Evolutionary conservation across 148 eudicot species (phyloP).

Genomic region (Bassia scoparia): DNA sequence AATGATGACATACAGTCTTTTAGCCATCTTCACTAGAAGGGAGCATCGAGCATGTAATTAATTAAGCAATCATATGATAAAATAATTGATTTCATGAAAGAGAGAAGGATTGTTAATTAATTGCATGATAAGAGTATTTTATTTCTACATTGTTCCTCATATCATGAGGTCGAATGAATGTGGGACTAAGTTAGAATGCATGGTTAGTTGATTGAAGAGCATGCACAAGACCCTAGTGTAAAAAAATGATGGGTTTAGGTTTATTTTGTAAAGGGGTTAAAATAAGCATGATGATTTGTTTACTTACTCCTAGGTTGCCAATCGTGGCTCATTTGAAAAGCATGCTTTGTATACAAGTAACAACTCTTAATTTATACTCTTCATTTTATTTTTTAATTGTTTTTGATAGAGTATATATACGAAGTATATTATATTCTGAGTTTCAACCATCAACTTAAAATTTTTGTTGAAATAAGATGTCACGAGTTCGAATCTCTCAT

Average conservation of each 20-base stretch:
- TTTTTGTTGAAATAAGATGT: too few relatives aligned
- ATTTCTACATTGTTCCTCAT: neutral
- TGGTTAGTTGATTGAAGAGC: constrained; percentile 6
- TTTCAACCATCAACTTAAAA: too few relatives aligned
- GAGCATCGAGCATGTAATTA: constrained; percentile 11
- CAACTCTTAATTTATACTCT: constrained; percentile 21
- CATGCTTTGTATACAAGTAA: constrained; percentile 27
- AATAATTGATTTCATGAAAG: constrained; percentile 18
- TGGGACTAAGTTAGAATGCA: neutral
- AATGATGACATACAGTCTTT: constrained; percentile 1
- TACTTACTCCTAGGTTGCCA: neutral
- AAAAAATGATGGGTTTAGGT: constrained; percentile 26
- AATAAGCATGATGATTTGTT: constrained; percentile 16
- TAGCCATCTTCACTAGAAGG: neutral
- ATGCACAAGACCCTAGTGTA: constrained; percentile 28
- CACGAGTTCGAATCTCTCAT: too few relatives aligned
- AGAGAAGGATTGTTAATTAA: constrained; percentile 13
- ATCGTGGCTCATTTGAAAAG: constrained; percentile 17
- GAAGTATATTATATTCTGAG: too few relatives aligned
- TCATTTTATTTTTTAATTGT: neutral
- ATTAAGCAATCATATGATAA: constrained; percentile 24
- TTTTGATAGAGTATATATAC: too few relatives aligned
- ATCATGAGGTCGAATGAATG: neutral
- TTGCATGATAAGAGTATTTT: neutral
- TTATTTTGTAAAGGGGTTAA: neutral